Evolutionary conservation across 1,284 basidiomycete genomes (phyloP).

Genomic region (Puccinia polysora): DNA sequence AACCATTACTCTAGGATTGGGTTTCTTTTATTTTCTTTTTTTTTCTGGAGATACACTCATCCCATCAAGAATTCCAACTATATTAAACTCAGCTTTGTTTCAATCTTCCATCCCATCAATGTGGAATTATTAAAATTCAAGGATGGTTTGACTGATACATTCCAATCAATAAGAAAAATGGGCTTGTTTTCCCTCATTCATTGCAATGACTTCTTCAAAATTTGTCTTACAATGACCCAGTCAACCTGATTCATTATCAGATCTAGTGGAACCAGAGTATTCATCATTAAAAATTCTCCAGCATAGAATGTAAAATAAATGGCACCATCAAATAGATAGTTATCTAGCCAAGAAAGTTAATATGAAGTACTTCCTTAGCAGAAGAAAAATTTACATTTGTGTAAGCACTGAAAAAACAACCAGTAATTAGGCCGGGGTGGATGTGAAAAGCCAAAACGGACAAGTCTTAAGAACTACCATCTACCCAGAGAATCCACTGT

Average conservation of each 20-base stretch:
- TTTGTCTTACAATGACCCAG: conserved; percentile 43
- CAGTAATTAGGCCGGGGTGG: too few species aligned
- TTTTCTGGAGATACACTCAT: conserved; percentile 40
- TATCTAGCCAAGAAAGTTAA: too few species aligned
- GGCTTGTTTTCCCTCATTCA: conserved; percentile 40
- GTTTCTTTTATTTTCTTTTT: too few species aligned
- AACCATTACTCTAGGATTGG: too few species aligned
- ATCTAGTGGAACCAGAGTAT: conserved; percentile 42
- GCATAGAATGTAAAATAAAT: too few species aligned
- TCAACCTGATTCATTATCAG: conserved; percentile 42
- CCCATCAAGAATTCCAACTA: conserved; percentile 35
- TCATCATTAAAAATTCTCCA: conserved; percentile 43
- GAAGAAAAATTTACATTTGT: too few species aligned
- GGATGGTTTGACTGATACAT: conserved; percentile 41
- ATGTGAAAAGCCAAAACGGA: too few species aligned
- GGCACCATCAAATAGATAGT: too few species aligned
- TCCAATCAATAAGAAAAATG: conserved; percentile 43
- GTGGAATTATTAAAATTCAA: conserved; percentile 29
- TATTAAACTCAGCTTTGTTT: conserved; percentile 19
- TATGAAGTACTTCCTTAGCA: too few species aligned
- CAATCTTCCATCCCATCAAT: conserved; percentile 35
- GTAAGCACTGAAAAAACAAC: too few species aligned
- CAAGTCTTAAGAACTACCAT: too few species aligned
- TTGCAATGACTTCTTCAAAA: conserved; percentile 44
- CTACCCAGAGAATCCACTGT: too few species aligned